Evolutionary conservation across 139 green algal genomes (phyloP).

Genomic region (Volvox africanus): DNA sequence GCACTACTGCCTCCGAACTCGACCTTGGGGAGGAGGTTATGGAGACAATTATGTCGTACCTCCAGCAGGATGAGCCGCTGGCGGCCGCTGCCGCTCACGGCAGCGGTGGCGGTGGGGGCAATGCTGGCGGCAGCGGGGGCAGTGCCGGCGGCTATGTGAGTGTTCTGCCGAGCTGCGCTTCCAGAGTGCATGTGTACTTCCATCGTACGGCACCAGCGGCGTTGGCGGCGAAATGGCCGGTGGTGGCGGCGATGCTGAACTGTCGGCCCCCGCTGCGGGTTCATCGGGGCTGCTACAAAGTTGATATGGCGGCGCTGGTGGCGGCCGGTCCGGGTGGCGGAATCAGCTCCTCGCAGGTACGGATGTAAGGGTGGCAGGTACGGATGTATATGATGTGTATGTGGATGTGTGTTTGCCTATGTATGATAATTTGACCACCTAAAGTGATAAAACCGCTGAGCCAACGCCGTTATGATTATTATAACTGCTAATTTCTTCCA

Average conservation of each 20-base stretch:
- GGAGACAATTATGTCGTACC: slow-evolving; percentile 83
- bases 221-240: slow-evolving; percentile 45
- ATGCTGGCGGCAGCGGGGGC: neutral
- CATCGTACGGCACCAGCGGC: slow-evolving; percentile 49
- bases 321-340: neutral
- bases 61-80: slow-evolving; percentile 61
- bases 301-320: slow-evolving; percentile 61
- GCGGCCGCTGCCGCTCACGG: neutral
- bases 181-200: slow-evolving; percentile 62
- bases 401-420: neutral
- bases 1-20: slow-evolving; percentile 48
- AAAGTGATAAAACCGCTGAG: no score
- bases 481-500: no score
- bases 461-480: no score
- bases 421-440: no score
- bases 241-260: slow-evolving; percentile 56
- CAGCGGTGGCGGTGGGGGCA: neutral
- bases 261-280: slow-evolving; percentile 37
- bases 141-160: slow-evolving; percentile 40
- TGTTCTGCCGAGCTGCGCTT: slow-evolving; percentile 58
- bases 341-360: slow-evolving; percentile 55
- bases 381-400: neutral
- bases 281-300: slow-evolving; percentile 51
- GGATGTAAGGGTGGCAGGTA: neutral
- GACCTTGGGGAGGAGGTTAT: slow-evolving; percentile 82